These are phyloP conservation scores for Pinus taeda DNA, from an alignment of 75 land plant genomes.

Conservation along the genomic window DNA sequence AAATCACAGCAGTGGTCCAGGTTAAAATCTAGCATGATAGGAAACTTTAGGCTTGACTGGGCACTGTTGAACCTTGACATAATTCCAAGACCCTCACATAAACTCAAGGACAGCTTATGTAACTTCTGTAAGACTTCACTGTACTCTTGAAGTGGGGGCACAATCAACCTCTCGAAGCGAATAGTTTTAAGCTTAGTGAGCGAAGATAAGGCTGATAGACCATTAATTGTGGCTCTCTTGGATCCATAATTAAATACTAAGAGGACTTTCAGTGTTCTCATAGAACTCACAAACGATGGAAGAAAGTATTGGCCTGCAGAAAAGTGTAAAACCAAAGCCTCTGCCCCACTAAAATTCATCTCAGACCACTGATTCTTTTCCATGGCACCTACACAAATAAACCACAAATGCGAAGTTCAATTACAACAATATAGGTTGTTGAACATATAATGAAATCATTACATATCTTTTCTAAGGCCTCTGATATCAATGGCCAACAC, in stretches of 20 bases:
- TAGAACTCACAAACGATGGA: slow-evolving; percentile 45
- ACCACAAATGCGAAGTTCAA: not conserved
- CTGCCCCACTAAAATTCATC: slow-evolving; percentile 46
- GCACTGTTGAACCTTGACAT: slow-evolving; percentile 15
- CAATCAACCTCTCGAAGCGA: slow-evolving; percentile 50
- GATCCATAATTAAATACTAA: slow-evolving; percentile 31
- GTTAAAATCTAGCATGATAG: slow-evolving; percentile 38
- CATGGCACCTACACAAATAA: slow-evolving; percentile 40
- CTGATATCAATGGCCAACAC: no score
- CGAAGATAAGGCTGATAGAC: not conserved
- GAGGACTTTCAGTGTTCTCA: slow-evolving; percentile 48
- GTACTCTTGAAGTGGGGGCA: slow-evolving; percentile 23
- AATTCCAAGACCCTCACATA: slow-evolving; percentile 31
- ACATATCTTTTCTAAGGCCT: no score
- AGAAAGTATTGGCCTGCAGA: slow-evolving; percentile 40
- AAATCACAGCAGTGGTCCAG: slow-evolving; percentile 54
- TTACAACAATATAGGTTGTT: not conserved
- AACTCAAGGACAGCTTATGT: slow-evolving; percentile 39
- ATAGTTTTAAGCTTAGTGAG: slow-evolving; percentile 37
- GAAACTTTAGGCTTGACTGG: slow-evolving; percentile 15
- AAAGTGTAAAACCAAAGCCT: slow-evolving; percentile 52
- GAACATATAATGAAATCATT: not conserved
- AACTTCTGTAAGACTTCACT: slow-evolving; percentile 4
- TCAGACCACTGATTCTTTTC: slow-evolving; percentile 41
- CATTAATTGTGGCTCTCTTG: not conserved